These are phyloP conservation scores for Chenopodium berlandieri DNA, from an alignment of 148 eudicot genomes.

Conservation along the genomic window DNA sequence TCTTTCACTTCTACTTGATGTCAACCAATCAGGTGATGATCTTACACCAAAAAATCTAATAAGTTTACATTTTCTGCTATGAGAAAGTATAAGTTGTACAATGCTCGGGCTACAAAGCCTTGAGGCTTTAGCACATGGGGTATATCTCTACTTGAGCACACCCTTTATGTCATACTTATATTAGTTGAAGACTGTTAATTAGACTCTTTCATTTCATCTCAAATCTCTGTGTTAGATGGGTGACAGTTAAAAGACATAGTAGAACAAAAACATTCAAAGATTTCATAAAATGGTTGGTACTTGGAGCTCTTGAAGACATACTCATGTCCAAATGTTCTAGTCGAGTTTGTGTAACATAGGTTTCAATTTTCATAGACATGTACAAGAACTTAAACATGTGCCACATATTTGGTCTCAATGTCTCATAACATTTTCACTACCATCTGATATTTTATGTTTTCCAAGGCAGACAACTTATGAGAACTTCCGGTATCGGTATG, in stretches of 20 bases:
- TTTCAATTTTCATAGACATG: background rate
- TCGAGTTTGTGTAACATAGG: background rate
- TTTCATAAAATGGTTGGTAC: too few species aligned
- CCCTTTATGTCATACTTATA: background rate
- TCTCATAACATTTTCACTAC: background rate
- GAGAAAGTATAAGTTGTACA: background rate
- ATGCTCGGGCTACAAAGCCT: background rate
- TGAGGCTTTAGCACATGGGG: background rate
- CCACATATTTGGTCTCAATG: too few species aligned
- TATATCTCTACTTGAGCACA: background rate
- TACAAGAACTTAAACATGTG: background rate
- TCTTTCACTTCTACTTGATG: conserved; percentile 73
- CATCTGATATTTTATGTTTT: conserved; percentile 21
- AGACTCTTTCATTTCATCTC: too few species aligned
- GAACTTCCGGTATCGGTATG: conserved; percentile 53
- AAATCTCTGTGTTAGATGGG: background rate
- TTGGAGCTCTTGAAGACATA: background rate
- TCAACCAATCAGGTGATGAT: conserved; percentile 71
- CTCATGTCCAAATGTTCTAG: background rate
- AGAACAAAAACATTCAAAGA: too few species aligned
- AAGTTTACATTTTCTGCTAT: background rate
- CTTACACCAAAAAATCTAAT: background rate
- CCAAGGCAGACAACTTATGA: conserved; percentile 52
- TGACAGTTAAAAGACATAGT: background rate
- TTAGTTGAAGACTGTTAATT: background rate